phyloP scores from a whole-genome alignment of 2,329 filamentous ascomycete species.

The Pestalotiopsis sp. region DNA sequence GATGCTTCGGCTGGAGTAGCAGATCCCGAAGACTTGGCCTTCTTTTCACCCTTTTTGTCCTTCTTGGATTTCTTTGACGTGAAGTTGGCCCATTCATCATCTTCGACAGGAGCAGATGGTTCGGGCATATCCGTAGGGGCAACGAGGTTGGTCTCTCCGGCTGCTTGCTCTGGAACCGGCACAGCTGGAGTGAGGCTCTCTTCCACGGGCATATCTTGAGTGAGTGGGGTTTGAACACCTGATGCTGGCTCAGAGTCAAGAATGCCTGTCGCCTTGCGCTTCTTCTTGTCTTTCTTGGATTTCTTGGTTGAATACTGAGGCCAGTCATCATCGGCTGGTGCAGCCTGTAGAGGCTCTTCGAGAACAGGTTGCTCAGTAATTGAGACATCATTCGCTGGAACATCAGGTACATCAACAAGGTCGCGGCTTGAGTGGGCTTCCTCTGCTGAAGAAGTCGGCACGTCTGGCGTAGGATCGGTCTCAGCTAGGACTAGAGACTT shows the following conservation, averaged over 20 bases:
- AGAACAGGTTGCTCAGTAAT: background rate
- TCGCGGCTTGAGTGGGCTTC: constrained; percentile 12
- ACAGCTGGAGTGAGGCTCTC: constrained; percentile 10
- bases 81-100: constrained; percentile 9
- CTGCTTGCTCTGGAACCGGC: constrained; percentile 13
- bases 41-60: constrained; percentile 28
- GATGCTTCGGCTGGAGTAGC: constrained; percentile 20
- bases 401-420: constrained; percentile 14
- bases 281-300: constrained; percentile 20
- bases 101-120: background rate
- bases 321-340: constrained; percentile 1
- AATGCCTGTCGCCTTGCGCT: constrained; percentile 13
- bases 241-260: constrained; percentile 23
- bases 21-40: constrained; percentile 13
- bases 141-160: background rate
- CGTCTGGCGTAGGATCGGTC: constrained; percentile 17
- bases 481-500: constrained; percentile 30
- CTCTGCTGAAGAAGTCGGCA: constrained; percentile 17
- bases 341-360: background rate
- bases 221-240: constrained; percentile 18
- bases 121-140: background rate
- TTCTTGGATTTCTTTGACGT: constrained; percentile 21
- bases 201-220: constrained; percentile 15
- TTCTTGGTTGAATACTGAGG: constrained; percentile 25
- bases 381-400: background rate